These are phyloP conservation scores for Trichophyton rubrum DNA, from an alignment of 2,329 filamentous ascomycete species.

Conservation along the genomic window DNA sequence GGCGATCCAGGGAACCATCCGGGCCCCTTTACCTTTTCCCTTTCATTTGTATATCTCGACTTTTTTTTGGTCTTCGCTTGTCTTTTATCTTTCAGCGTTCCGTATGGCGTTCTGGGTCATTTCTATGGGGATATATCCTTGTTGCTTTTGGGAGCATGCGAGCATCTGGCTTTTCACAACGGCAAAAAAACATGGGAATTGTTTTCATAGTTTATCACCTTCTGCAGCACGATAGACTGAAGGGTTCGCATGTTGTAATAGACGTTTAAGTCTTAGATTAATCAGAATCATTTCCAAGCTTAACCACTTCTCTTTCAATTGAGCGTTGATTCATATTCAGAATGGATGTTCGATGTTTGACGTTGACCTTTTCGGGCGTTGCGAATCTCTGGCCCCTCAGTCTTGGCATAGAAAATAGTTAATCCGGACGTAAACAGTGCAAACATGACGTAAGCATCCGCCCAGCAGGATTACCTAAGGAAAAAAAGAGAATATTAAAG, in stretches of 20 bases:
- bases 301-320: neutral
- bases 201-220: slow-evolving; percentile 1
- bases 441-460: neutral
- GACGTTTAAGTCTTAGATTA: neutral
- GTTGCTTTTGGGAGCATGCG: neutral
- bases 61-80: neutral
- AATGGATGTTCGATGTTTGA: neutral
- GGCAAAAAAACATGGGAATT: neutral
- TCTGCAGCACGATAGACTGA: neutral
- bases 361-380: too few species aligned
- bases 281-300: neutral
- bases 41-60: neutral
- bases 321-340: neutral
- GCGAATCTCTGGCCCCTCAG: neutral
- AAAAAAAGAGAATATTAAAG: neutral
- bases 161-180: neutral
- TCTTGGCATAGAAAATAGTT: neutral
- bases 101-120: neutral
- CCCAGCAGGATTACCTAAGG: too few species aligned
- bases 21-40: neutral
- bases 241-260: neutral
- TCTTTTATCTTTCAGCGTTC: neutral
- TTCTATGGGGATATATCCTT: neutral
- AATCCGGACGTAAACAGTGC: neutral
- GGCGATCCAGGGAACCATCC: neutral